A percentile compares a stretch with the other conserved stretches of the same genome.
phyloP scores from a whole-genome alignment of 768 basidiomycete genomes.

The Hemileccinum rubropunctum region DNA sequence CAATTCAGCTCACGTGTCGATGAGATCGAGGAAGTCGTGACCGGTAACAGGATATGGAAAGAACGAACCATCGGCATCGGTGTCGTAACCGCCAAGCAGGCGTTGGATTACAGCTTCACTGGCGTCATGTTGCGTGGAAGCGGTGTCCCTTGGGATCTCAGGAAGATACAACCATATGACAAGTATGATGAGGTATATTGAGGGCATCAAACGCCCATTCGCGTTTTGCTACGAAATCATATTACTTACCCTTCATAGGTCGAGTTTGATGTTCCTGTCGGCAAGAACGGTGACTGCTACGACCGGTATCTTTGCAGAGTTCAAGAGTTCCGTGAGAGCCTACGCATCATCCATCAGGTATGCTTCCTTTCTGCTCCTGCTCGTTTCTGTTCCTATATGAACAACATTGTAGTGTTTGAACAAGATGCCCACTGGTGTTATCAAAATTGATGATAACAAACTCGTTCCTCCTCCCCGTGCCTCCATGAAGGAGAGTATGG shows the following conservation, averaged over 20 bases:
- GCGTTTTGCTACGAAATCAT: too few relatives aligned
- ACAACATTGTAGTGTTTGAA: slow-evolving; percentile 75
- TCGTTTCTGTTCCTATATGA: neutral
- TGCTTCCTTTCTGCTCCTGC: neutral
- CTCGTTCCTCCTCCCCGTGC: slow-evolving; percentile 94
- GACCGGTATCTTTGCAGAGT: slow-evolving; percentile 97
- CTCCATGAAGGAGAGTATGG: slow-evolving; percentile 99
- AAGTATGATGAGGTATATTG: slow-evolving; percentile 82
- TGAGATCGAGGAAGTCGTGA: slow-evolving; percentile 97
- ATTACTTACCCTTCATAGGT: slow-evolving; percentile 46
- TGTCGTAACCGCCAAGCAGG: slow-evolving; percentile 87
- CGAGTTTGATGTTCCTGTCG: slow-evolving; percentile 97
- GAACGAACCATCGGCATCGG: slow-evolving; percentile 90
- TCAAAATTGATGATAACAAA: slow-evolving; percentile 98
- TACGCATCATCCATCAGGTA: slow-evolving; percentile 84
- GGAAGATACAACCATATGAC: slow-evolving; percentile 91
- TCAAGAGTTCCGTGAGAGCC: slow-evolving; percentile 95
- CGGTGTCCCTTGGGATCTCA: slow-evolving; percentile 92
- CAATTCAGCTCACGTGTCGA: slow-evolving; percentile 90
- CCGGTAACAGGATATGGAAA: slow-evolving; percentile 98
- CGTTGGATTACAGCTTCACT: slow-evolving; percentile 88
- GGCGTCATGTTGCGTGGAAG: slow-evolving; percentile 97
- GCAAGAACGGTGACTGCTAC: slow-evolving; percentile 96
- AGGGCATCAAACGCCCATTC: neutral
- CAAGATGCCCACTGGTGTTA: slow-evolving; percentile 90